Conservation (phyloP, 495 filamentous ascomycete species). For the Acidiella bohemica region DNA sequence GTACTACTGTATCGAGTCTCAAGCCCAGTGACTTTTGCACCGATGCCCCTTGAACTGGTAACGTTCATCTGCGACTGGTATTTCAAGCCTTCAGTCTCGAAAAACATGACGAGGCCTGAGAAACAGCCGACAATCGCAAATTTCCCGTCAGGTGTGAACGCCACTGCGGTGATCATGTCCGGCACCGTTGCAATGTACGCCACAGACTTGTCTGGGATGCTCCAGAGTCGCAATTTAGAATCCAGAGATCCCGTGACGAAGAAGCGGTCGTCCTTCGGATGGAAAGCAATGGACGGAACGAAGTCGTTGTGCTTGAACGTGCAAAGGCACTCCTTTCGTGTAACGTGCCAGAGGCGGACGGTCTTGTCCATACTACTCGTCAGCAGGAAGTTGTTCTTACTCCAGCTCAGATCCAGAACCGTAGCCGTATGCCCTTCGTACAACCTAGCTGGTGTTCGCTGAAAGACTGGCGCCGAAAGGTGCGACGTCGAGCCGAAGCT, state of each 20-base stretch:
- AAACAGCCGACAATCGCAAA: slow-evolving; percentile 80
- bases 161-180: slow-evolving; percentile 85
- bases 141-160: slow-evolving; percentile 85
- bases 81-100: slow-evolving; percentile 87
- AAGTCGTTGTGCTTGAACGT: slow-evolving; percentile 96
- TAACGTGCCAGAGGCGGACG: slow-evolving; percentile 87
- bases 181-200: slow-evolving; percentile 72
- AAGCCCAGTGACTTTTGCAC: slow-evolving; percentile 92
- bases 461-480: slow-evolving; percentile 87
- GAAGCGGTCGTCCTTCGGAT: slow-evolving; percentile 89
- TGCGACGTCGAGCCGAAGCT: slow-evolving; percentile 26
- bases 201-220: slow-evolving; percentile 90
- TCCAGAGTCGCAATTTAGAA: slow-evolving; percentile 86
- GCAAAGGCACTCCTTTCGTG: slow-evolving; percentile 72
- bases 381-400: slow-evolving; percentile 96
- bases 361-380: slow-evolving; percentile 99
- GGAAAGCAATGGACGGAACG: slow-evolving; percentile 87
- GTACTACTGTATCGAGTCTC: slow-evolving; percentile 53
- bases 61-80: slow-evolving; percentile 76
- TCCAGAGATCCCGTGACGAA: slow-evolving; percentile 91
- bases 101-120: slow-evolving; percentile 78
- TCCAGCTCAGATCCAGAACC: slow-evolving; percentile 89
- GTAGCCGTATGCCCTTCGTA: slow-evolving; percentile 78
- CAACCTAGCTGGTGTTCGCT: slow-evolving; percentile 57
- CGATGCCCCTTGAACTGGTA: slow-evolving; percentile 75